Conservation (phyloP, 495 filamentous ascomycete genomes). For the Lentithecium fluviatile region DNA sequence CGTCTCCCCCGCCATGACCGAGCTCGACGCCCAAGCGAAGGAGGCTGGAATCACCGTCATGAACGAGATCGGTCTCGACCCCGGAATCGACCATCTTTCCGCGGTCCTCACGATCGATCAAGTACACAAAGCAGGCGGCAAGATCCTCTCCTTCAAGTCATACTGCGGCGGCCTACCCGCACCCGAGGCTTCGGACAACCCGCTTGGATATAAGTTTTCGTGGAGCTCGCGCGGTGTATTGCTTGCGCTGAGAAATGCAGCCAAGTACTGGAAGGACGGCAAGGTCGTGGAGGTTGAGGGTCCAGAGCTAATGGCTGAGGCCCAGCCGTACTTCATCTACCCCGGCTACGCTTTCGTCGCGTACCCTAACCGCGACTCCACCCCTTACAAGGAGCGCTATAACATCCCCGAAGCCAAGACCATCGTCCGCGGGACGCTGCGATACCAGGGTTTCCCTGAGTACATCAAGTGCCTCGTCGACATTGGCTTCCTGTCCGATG, state of each 20-base stretch:
- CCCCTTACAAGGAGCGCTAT: slow-evolving; percentile 82
- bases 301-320: slow-evolving; percentile 74
- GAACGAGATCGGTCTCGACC: slow-evolving; percentile 90
- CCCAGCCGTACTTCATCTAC: slow-evolving; percentile 91
- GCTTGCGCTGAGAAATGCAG: slow-evolving; percentile 80
- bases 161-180: slow-evolving; percentile 89
- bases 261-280: slow-evolving; percentile 78
- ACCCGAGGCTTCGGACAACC: slow-evolving; percentile 83
- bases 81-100: slow-evolving; percentile 72
- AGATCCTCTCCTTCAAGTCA: slow-evolving; percentile 76
- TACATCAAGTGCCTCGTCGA: slow-evolving; percentile 85
- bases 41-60: slow-evolving; percentile 94
- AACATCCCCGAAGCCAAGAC: slow-evolving; percentile 82
- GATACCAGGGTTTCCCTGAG: slow-evolving; percentile 85
- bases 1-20: slow-evolving; percentile 87
- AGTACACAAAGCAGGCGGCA: slow-evolving; percentile 79
- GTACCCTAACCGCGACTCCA: slow-evolving; percentile 92
- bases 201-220: slow-evolving; percentile 94
- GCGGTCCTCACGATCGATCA: slow-evolving; percentile 87
- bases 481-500: slow-evolving; percentile 75
- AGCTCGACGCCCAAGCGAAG: slow-evolving; percentile 78
- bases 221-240: slow-evolving; percentile 73
- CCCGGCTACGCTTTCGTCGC: slow-evolving; percentile 85
- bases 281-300: slow-evolving; percentile 56
- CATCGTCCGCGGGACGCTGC: slow-evolving; percentile 71